These are phyloP conservation scores for Penicillium brevicompactum DNA, from an alignment of 2,329 filamentous ascomycete genomes.

Conservation along the genomic window DNA sequence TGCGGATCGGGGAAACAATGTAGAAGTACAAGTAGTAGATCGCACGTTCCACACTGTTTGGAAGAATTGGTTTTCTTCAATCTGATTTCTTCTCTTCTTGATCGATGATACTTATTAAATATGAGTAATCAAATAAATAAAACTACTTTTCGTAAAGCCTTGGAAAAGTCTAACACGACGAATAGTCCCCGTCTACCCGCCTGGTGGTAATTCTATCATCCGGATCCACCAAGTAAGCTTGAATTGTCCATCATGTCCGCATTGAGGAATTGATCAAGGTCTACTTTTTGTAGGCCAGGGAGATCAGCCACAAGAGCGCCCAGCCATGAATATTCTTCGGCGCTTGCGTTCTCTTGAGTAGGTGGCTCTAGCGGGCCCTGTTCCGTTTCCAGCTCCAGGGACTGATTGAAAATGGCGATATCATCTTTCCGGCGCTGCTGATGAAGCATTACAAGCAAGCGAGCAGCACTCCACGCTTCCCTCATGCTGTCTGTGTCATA, in stretches of 20 bases:
- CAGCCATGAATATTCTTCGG: constrained; percentile 41
- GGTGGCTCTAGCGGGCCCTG: constrained; percentile 8
- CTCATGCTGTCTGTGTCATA: constrained; percentile 51
- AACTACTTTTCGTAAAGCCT: no score
- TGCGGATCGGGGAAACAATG: not conserved
- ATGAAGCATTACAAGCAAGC: constrained; percentile 54
- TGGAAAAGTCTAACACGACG: no score
- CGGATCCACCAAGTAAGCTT: constrained; percentile 8
- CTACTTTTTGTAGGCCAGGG: constrained; percentile 42
- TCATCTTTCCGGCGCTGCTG: constrained; percentile 49
- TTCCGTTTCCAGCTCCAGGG: constrained; percentile 31
- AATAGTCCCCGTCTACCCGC: no score
- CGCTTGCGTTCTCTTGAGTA: constrained; percentile 20
- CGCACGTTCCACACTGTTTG: not conserved
- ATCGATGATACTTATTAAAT: no score
- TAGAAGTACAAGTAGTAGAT: not conserved
- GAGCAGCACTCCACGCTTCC: constrained; percentile 56
- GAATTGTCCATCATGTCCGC: constrained; percentile 26
- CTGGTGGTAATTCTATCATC: not conserved
- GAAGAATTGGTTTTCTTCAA: not conserved
- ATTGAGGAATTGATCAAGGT: constrained; percentile 44
- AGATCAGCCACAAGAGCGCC: constrained; percentile 45
- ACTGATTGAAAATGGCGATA: constrained; percentile 27
- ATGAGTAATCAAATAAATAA: no score
- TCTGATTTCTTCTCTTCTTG: no score